phyloP scores from a whole-genome alignment of 1,284 basidiomycete species.

The Violaceomyces palustris region DNA sequence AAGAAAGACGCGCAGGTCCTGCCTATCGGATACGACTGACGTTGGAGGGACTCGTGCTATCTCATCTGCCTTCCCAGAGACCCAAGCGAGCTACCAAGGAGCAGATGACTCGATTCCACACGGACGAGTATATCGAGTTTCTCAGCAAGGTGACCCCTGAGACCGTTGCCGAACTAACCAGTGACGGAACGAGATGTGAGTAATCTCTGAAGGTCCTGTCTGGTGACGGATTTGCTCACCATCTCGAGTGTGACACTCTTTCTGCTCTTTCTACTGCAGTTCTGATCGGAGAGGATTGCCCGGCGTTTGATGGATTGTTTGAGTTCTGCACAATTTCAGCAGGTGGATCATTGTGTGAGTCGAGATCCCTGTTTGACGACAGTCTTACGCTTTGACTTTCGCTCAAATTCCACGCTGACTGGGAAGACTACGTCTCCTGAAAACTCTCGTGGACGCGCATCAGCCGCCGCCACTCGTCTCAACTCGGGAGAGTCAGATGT shows the following conservation, averaged over 20 bases:
- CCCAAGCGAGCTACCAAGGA: conserved; percentile 75
- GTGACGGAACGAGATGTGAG: conserved; percentile 59
- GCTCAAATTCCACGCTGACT: neutral
- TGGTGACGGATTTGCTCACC: neutral
- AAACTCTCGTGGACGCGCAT: no score
- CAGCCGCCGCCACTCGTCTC: conserved; percentile 78
- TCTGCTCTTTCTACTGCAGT: conserved; percentile 5
- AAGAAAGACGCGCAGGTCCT: no score
- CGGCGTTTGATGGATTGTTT: conserved; percentile 90
- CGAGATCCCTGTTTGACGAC: neutral
- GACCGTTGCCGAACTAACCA: conserved; percentile 61
- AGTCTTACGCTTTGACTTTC: neutral
- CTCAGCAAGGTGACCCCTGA: conserved; percentile 74
- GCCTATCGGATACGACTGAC: no score
- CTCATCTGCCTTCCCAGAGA: no score
- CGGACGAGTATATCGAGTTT: conserved; percentile 95
- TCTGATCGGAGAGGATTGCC: conserved; percentile 79
- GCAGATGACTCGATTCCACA: conserved; percentile 87
- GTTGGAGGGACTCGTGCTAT: no score
- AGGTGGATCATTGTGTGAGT: conserved; percentile 69
- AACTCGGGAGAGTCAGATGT: conserved; percentile 80
- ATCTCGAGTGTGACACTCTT: neutral
- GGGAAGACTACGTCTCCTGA: neutral
- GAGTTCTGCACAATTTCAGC: conserved; percentile 97
- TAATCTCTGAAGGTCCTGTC: neutral